phyloP scores from a whole-genome alignment of 2,329 filamentous ascomycete species.

The Cryphonectria naterciae region DNA sequence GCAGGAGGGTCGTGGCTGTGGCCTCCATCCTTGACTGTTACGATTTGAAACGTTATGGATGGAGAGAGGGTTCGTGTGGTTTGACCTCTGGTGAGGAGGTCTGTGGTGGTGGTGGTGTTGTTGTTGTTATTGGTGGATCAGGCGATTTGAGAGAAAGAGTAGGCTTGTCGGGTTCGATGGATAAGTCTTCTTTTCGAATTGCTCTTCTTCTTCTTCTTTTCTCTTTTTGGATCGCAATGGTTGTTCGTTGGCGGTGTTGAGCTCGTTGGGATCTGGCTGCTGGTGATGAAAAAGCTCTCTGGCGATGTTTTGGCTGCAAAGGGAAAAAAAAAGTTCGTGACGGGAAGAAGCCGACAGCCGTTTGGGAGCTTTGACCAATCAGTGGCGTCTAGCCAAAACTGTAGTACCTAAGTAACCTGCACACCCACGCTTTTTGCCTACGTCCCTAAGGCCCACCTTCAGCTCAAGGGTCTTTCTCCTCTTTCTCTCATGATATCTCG shows the following conservation, averaged over 20 bases:
- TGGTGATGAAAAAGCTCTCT: not conserved
- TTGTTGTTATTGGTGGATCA: not conserved
- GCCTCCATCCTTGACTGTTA: slow-evolving; percentile 22
- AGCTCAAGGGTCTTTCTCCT: not conserved
- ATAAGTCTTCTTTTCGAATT: not conserved
- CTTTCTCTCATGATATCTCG: not conserved
- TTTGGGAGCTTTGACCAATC: slow-evolving; percentile 25
- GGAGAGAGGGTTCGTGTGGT: not conserved
- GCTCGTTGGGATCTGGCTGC: slow-evolving; percentile 7
- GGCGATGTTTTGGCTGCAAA: not conserved
- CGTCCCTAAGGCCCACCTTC: not conserved
- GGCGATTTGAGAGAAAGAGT: no score
- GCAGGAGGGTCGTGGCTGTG: slow-evolving; percentile 21
- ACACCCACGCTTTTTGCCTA: not conserved
- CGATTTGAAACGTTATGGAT: not conserved
- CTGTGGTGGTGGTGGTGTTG: not conserved
- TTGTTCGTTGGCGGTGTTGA: slow-evolving; percentile 8
- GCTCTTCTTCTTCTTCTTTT: not conserved
- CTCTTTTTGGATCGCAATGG: slow-evolving; percentile 17
- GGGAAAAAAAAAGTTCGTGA: slow-evolving; percentile 29
- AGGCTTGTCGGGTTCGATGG: no score
- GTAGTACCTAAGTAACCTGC: not conserved
- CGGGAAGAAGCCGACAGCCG: slow-evolving; percentile 4
- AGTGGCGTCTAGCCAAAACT: not conserved
- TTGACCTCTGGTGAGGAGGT: slow-evolving; percentile 6